Evolutionary conservation across 2,329 filamentous ascomycete species (phyloP), one percentile per base, ranked within the genome.

Genomic region (Aspergillus udagawae): DNA sequence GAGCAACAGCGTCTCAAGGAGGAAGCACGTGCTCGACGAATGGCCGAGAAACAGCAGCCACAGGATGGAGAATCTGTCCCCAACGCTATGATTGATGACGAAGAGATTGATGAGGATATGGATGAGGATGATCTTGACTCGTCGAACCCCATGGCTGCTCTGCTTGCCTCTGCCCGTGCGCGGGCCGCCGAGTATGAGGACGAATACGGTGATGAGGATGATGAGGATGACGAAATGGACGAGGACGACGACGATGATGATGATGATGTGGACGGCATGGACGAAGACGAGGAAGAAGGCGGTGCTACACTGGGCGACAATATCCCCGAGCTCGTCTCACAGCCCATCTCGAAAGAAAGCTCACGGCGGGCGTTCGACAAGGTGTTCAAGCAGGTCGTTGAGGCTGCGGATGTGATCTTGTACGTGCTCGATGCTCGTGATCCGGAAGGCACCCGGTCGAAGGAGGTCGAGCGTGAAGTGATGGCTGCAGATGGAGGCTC

Each of bases 351-450:
- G 23, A 76, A 76, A 67, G 86, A 89, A 60, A 83, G 82, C 49
- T 96, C 92, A 53, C 85, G 92, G 68, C 91, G 87, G 75, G 90
- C 91, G 54, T 96, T 93, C 75, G 92, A 96, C 82, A 96, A 96
- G 80, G 86, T 95, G 66, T 97, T 96, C 83, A 96, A 96, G 80
- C 85, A 91, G 70, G 92, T 97, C 17, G 86, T 96, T 35, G 90
- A 95, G 60, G 85, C 90, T 61, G 90, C 92, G 51, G 92, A 97
- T 71, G 92, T 97, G 28, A 83, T 97, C 38, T 85, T 97, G 53
- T 97, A 97, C 76, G 91, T 97, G 52, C 85, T 97, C 56, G 92
- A 97, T 70, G 92, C 93, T 54, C 86, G 92, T 66, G 92, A 97
- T 69, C 92, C 92, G 1, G 89, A 95, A 73, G 91, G 91, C 58